Conservation (phyloP, 306 rosid species). For the Argentina anserina region DNA sequence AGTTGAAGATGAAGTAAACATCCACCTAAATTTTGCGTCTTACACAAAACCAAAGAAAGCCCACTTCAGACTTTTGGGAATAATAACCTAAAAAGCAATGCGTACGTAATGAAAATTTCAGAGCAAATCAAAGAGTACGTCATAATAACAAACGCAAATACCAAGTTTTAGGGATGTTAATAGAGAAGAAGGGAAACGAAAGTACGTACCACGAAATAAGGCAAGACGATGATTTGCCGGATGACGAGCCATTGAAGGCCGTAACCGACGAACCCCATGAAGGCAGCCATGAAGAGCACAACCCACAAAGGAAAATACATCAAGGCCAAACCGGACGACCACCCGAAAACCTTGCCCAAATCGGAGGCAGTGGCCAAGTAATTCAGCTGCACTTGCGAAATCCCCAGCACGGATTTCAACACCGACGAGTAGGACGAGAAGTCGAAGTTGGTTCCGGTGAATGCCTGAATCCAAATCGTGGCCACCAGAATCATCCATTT, state of each 20-base stretch:
- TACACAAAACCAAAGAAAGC: background rate
- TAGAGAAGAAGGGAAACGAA: background rate
- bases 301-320: slow-evolving; percentile 52
- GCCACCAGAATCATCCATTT: slow-evolving; percentile 85
- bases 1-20: background rate
- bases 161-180: background rate
- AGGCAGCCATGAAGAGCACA: slow-evolving; percentile 74
- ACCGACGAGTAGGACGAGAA: slow-evolving; percentile 84
- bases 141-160: background rate
- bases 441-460: slow-evolving; percentile 88
- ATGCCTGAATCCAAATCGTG: slow-evolving; percentile 89
- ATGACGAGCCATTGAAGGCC: slow-evolving; percentile 85
- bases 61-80: background rate
- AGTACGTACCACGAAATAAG: slow-evolving; percentile 78
- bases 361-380: slow-evolving; percentile 83
- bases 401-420: slow-evolving; percentile 55
- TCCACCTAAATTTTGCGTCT: background rate
- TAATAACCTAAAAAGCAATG: background rate
- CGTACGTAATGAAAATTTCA: too few relatives aligned
- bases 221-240: slow-evolving; percentile 40
- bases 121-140: too few relatives aligned
- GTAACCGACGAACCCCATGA: slow-evolving; percentile 68
- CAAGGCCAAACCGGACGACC: slow-evolving; percentile 83
- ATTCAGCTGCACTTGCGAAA: slow-evolving; percentile 77
- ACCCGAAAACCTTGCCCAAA: slow-evolving; percentile 79